These are phyloP conservation scores for Cardiospermum halicacabum DNA, from an alignment of 345 rosid genomes.

Conservation along the genomic window DNA sequence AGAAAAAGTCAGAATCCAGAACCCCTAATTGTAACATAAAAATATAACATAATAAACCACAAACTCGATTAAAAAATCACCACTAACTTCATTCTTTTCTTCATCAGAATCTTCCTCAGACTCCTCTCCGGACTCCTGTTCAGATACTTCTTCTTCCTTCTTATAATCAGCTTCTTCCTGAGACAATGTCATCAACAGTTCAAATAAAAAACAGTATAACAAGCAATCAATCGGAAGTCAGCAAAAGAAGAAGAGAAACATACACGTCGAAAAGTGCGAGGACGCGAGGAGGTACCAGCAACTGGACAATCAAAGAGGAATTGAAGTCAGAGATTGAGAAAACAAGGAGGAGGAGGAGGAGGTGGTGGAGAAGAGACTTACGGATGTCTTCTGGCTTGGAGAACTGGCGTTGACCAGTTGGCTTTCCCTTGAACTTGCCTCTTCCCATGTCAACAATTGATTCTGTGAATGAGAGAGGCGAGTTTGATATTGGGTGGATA, in stretches of 20 bases:
- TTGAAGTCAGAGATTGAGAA: background rate
- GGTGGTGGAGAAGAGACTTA: constrained; percentile 16
- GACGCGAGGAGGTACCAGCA: constrained; percentile 52
- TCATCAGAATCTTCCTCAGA: constrained; percentile 27
- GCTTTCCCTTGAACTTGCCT: constrained; percentile 69
- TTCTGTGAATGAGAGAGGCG: background rate
- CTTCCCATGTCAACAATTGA: constrained; percentile 31
- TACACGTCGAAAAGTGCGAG: constrained; percentile 47
- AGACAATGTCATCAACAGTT: background rate
- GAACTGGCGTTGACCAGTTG: constrained; percentile 58
- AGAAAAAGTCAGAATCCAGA: constrained; percentile 3
- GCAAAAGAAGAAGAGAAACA: constrained; percentile 10
- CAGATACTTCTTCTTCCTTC: constrained; percentile 44
- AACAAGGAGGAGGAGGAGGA: background rate
- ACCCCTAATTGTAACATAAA: background rate
- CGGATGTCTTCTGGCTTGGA: constrained; percentile 58
- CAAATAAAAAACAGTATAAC: background rate
- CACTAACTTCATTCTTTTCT: constrained; percentile 40
- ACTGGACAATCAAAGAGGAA: constrained; percentile 29
- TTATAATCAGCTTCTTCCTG: constrained; percentile 57
- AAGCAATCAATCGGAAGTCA: background rate
- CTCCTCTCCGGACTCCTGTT: constrained; percentile 64
- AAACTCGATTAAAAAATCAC: background rate
- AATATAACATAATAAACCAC: background rate
- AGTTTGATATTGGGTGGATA: background rate